These are phyloP conservation scores for Russula dissimulans DNA, from an alignment of 768 basidiomycete species.

Conservation along the genomic window DNA sequence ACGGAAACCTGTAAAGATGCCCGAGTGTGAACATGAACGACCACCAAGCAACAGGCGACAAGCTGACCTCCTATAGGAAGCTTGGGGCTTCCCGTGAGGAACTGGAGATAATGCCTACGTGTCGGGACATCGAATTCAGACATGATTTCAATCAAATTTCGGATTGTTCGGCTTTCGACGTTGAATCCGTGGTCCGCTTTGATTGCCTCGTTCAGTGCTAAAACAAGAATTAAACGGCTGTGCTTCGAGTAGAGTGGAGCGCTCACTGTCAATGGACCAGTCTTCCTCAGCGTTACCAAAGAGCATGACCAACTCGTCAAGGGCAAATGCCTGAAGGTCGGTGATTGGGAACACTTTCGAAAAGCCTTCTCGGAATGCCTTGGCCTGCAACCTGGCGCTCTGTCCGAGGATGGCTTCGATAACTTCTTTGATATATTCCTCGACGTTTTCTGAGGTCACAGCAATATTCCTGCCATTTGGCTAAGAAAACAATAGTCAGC, in stretches of 20 bases:
- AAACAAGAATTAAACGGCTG: slow-evolving; percentile 10
- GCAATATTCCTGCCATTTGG: slow-evolving; percentile 67
- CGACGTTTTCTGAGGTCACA: slow-evolving; percentile 82
- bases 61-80: slow-evolving; percentile 84
- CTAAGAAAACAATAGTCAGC: slow-evolving; percentile 30
- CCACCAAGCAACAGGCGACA: background rate
- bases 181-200: slow-evolving; percentile 99
- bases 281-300: slow-evolving; percentile 98
- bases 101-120: slow-evolving; percentile 87
- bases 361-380: slow-evolving; percentile 91
- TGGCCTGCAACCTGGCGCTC: slow-evolving; percentile 69
- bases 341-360: slow-evolving; percentile 92
- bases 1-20: slow-evolving; percentile 64
- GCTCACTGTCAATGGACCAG: slow-evolving; percentile 85
- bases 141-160: slow-evolving; percentile 81
- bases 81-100: slow-evolving; percentile 96
- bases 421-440: slow-evolving; percentile 82
- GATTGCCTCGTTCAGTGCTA: slow-evolving; percentile 80
- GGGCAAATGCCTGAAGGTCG: slow-evolving; percentile 86
- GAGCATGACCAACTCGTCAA: slow-evolving; percentile 91
- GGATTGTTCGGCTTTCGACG: slow-evolving; percentile 85
- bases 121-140: slow-evolving; percentile 61
- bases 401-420: slow-evolving; percentile 81
- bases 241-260: background rate
- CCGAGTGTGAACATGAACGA: background rate